Percentiles rank a stretch among this genome's conserved stretches.
These are phyloP conservation scores for Venturia carpophila DNA, from an alignment of 2,329 filamentous ascomycete genomes.

Conservation along the genomic window DNA sequence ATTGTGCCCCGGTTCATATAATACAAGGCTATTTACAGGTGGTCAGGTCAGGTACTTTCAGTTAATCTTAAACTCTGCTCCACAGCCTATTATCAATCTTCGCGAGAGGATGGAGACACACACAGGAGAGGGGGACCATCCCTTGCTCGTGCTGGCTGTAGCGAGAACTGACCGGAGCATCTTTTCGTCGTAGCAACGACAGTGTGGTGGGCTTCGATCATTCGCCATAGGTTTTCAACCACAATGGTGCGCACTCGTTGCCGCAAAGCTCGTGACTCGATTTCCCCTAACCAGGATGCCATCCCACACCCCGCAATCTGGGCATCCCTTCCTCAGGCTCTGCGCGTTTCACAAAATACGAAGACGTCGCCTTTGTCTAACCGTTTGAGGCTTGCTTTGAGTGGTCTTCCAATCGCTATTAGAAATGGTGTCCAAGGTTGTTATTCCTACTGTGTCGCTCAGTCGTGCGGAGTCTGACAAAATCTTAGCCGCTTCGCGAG, in stretches of 20 bases:
- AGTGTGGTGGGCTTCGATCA: not conserved
- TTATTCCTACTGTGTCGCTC: not conserved
- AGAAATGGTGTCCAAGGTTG: not conserved
- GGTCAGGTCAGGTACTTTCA: too few species aligned
- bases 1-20: too few species aligned
- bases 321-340: not conserved
- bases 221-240: not conserved
- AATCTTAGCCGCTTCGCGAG: conserved; percentile 41
- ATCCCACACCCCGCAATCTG: not conserved
- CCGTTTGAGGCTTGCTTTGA: not conserved
- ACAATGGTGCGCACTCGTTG: not conserved
- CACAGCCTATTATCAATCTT: too few species aligned
- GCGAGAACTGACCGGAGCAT: too few species aligned
- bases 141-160: too few species aligned
- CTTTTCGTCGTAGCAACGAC: too few species aligned
- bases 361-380: not conserved
- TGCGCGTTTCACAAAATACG: not conserved
- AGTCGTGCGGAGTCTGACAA: not conserved
- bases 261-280: not conserved
- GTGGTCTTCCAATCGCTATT: not conserved
- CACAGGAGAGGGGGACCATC: too few species aligned
- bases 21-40: too few species aligned
- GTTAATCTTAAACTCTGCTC: too few species aligned
- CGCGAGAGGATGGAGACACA: too few species aligned
- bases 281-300: not conserved